Percentiles rank a stretch among this genome's conserved stretches.
Evolutionary conservation across 331 rosid species (phyloP).

Genomic region (Spiraea crenata): DNA sequence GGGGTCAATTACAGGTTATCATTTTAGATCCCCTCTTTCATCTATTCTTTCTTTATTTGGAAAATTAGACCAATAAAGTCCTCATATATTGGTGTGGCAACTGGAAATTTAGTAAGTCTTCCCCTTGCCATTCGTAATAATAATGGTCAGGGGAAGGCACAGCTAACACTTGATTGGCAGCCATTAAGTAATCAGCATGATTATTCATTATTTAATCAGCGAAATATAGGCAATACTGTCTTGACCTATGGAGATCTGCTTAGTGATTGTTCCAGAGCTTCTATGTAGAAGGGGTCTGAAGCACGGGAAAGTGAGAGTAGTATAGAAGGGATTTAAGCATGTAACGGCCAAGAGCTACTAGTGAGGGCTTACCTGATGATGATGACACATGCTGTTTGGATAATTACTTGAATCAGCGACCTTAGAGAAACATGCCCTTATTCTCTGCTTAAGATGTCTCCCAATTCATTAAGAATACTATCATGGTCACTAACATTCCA

Average conservation of each 20-base stretch:
- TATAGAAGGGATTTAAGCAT: background rate
- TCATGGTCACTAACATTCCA: slow-evolving; percentile 16
- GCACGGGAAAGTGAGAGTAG: background rate
- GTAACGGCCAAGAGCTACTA: background rate
- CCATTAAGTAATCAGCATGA: background rate
- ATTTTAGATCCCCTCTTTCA: slow-evolving; percentile 6
- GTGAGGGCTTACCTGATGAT: background rate
- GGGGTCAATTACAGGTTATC: slow-evolving; percentile 88
- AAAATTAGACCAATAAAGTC: slow-evolving; percentile 16
- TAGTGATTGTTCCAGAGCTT: background rate
- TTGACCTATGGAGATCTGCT: slow-evolving; percentile 6
- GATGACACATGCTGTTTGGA: background rate
- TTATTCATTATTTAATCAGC: background rate
- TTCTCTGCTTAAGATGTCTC: background rate
- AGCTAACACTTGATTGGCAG: background rate
- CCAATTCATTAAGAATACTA: background rate
- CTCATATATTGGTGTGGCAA: slow-evolving; percentile 12
- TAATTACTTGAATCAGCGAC: background rate
- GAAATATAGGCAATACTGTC: background rate
- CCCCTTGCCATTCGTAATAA: background rate
- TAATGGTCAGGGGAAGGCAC: slow-evolving; percentile 1
- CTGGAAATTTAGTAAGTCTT: background rate
- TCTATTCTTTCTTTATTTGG: slow-evolving; percentile 5
- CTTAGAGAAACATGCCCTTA: background rate
- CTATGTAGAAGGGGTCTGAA: background rate